A percentile compares a stretch with the other conserved stretches of the same genome.
These are phyloP conservation scores for Alternaria incomplexa DNA, from an alignment of 2,329 filamentous ascomycete genomes.

Conservation along the genomic window DNA sequence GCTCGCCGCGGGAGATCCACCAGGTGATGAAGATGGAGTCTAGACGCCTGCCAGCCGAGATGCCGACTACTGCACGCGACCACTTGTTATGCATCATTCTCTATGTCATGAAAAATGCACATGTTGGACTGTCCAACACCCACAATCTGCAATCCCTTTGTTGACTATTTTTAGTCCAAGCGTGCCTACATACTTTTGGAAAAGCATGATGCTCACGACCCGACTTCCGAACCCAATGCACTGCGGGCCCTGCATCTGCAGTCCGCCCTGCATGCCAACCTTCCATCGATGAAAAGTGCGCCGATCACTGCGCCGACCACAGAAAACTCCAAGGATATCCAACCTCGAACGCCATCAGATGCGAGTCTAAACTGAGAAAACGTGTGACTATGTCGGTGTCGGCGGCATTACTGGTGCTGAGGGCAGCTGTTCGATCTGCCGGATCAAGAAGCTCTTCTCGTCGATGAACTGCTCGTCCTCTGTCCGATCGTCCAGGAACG, in stretches of 20 bases:
- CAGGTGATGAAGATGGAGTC: conserved; percentile 2
- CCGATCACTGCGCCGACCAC: conserved; percentile 5
- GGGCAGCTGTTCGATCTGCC: conserved; percentile 73
- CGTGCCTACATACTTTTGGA: background rate
- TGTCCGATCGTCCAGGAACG: conserved; percentile 91
- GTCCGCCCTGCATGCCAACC: background rate
- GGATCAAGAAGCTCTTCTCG: conserved; percentile 95
- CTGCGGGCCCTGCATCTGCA: background rate
- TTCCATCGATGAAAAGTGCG: background rate
- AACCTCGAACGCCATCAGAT: conserved; percentile 14
- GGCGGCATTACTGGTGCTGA: conserved; percentile 37
- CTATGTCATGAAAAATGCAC: background rate
- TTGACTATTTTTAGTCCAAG: background rate
- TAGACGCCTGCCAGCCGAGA: conserved; percentile 1
- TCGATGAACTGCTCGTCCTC: conserved; percentile 99
- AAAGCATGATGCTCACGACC: background rate
- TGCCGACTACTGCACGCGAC: conserved; percentile 8
- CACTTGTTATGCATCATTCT: background rate
- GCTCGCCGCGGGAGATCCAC: conserved; percentile 9
- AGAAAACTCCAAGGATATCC: conserved; percentile 6
- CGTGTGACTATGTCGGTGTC: conserved; percentile 18
- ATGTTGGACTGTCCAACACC: background rate
- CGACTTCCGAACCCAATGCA: background rate
- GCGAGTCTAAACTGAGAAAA: conserved; percentile 4
- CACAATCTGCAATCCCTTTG: background rate